These are phyloP conservation scores for Aspergillus versicolor DNA, from an alignment of 2,329 filamentous ascomycete species.

Conservation along the genomic window DNA sequence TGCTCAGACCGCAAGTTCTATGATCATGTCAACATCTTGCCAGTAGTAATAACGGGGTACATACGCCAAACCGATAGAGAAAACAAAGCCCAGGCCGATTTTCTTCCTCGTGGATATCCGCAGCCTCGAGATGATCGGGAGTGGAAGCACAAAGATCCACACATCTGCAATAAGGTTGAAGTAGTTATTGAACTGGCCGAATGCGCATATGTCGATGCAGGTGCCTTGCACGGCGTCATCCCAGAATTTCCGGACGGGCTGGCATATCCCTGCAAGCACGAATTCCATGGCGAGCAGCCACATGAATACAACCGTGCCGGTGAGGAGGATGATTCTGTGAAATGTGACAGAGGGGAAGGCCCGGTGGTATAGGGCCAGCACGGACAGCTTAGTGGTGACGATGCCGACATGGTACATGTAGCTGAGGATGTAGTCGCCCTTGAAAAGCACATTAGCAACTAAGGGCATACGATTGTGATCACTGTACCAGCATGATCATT, in stretches of 20 bases:
- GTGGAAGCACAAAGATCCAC: slow-evolving; percentile 17
- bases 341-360: slow-evolving; percentile 14
- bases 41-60: neutral
- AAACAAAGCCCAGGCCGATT: slow-evolving; percentile 14
- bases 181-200: slow-evolving; percentile 19
- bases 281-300: slow-evolving; percentile 18
- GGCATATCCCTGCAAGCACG: slow-evolving; percentile 11
- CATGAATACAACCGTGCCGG: slow-evolving; percentile 10
- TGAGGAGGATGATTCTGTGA: slow-evolving; percentile 9
- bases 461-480: no score
- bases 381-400: slow-evolving; percentile 16
- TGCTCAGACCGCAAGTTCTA: slow-evolving; percentile 10
- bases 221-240: neutral
- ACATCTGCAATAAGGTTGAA: slow-evolving; percentile 16
- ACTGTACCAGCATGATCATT: slow-evolving; percentile 15
- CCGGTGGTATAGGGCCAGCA: slow-evolving; percentile 16
- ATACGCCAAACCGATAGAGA: slow-evolving; percentile 14
- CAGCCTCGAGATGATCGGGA: slow-evolving; percentile 14
- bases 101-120: slow-evolving; percentile 13
- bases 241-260: slow-evolving; percentile 15
- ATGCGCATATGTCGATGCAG: slow-evolving; percentile 13
- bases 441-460: no score
- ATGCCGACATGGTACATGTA: slow-evolving; percentile 18
- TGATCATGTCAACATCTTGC: no score
- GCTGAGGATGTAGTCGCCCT: slow-evolving; percentile 19